Base-by-base conservation (phyloP, 1,284 basidiomycete genomes). In the Tilletia setariae region DNA sequence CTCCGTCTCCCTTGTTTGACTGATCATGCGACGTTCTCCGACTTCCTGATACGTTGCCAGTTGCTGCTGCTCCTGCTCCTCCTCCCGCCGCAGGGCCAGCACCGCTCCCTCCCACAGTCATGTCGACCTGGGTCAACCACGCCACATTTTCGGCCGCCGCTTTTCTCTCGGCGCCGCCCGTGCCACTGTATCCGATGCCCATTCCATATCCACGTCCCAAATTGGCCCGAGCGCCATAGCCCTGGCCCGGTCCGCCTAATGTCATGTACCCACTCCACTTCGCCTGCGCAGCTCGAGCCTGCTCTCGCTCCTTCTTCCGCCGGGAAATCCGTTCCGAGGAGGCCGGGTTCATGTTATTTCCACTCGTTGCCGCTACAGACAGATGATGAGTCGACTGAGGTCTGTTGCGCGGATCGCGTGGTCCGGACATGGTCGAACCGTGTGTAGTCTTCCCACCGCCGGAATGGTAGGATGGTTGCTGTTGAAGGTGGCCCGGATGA, bases 41-140 rank as follows among this genome's bases (percentile, higher is more conserved):
- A 40, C 35, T 40, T 11, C 35, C 35, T 11, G 35, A 40, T 11
- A 11, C 11, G 11, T 40, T 40, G 35, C 35, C 35, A 40, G 35
- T 4, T 40, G 35, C 35, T 40, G 35, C 35, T 40, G 35, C 35
- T 40, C 6, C 35, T 40, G 6, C 35, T 40, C 35, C 35, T 40
- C 6, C 35, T 40, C 6, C 35, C 11, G 6, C 35, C 11, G 6
- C 35, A 40, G 35, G 11, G 11, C 35, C 35, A 6, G 35, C 35
- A 68, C 15, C 76, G 72, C 23, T 78, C 76, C 7, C 64, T 11
- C 40, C 64, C 19, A 49, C 40, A 9, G 21, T 43, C 13, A 65
- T 32, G 30, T 65, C 64, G 13, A 44, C 64, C 64, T 35, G 42
- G 8, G 30, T 19, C 15, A 49, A 23, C 64, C 40, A 53, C 46